phyloP scores from a whole-genome alignment of 305 asterid genomes.

The Plantago lanceolata region DNA sequence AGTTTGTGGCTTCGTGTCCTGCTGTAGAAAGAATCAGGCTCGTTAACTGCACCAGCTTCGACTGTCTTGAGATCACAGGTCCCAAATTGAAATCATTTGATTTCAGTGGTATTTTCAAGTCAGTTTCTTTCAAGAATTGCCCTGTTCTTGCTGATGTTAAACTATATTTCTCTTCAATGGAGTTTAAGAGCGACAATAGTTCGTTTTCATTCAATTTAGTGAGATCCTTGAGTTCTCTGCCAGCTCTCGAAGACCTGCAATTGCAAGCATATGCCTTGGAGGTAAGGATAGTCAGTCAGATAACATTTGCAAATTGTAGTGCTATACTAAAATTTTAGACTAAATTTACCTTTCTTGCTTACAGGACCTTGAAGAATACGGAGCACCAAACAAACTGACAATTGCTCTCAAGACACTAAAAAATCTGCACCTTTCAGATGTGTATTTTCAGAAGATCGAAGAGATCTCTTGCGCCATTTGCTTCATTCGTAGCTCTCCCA shows the following conservation, averaged over 20 bases:
- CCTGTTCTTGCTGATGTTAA: conserved; percentile 35
- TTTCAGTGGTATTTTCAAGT: conserved; percentile 43
- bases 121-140: conserved; percentile 43
- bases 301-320: neutral
- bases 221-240: conserved; percentile 38
- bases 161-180: conserved; percentile 41
- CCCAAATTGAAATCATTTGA: conserved; percentile 38
- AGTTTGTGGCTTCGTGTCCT: conserved; percentile 44
- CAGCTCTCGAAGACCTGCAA: conserved; percentile 47
- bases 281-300: conserved; percentile 30
- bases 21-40: conserved; percentile 41
- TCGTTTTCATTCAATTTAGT: conserved; percentile 43
- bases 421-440: conserved; percentile 41
- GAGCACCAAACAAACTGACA: conserved; percentile 40
- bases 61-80: conserved; percentile 38
- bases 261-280: conserved; percentile 47
- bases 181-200: conserved; percentile 32
- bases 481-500: conserved; percentile 60
- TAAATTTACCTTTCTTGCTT: conserved; percentile 3
- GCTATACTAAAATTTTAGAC: neutral
- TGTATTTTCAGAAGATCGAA: conserved; percentile 45
- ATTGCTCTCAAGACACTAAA: conserved; percentile 35
- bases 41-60: conserved; percentile 42
- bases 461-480: conserved; percentile 52
- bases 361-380: conserved; percentile 52